Base-by-base conservation (phyloP, 176 grass and related monocot genomes). In the Urochloa ruziziensis region DNA sequence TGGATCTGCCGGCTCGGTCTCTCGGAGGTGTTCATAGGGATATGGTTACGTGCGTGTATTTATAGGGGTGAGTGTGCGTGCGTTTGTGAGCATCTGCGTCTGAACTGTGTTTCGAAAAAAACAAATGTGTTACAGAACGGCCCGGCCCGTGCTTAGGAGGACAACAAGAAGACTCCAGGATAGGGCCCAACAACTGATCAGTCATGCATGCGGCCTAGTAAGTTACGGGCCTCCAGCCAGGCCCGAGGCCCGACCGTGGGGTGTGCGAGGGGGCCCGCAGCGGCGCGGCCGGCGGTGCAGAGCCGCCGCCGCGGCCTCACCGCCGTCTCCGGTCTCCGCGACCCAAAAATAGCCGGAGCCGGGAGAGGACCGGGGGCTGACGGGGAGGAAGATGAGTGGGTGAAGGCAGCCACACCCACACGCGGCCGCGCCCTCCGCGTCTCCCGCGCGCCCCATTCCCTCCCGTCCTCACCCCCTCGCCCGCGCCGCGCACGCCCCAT, bases 401-500 rank as follows among this genome's bases (percentile, higher is more conserved):
- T 18, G 6, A 10, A 12, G 18, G 17, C 36, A 40, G 43, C 2
- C 10, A 12, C 10, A 12, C 43, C 0, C 40, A 44, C 40, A 79
- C 52, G 42, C 57, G 40, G 51, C 59, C 42, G 43, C 51, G 40
- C 30, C 32, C 32, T 52, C 88, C 73, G 33, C 66, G 57, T 24
- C 33, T 82, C 70, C 34, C 43, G 82, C 77, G 62, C 71, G 69
- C 87, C 40, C 70, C 71, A 36, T 81, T 85, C 70, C 65, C 83
- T 90, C 88, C 66, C 65, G n/a, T 73, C 88, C 88, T 86, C 77
- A 57, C 78, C 53, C 53, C n/a, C n/a, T n/a, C n/a, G n/a, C n/a
- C n/a, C n/a, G n/a, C n/a, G n/a, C n/a, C 52, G 54, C 40, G 3
- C 46, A 3, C 17, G 23, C n/a, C 49, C 72, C 48, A 89, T 75